Evolutionary conservation across 73 alveolate species (phyloP).

Genomic region (Stentor roeselii): DNA sequence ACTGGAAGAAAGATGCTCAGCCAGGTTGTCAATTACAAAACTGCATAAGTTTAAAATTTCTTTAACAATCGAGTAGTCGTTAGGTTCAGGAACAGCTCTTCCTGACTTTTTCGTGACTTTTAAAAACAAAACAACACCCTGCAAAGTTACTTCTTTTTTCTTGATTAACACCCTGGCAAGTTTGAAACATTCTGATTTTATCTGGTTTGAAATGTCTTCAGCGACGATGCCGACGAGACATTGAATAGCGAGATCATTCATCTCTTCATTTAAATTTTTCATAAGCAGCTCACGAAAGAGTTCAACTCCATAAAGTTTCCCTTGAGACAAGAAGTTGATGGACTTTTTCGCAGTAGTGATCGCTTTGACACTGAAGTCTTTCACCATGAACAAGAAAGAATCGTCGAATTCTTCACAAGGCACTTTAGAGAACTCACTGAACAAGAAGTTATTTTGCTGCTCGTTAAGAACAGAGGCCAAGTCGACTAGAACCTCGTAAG

Average conservation of each 20-base stretch:
- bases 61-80: too few relatives aligned
- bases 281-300: neutral
- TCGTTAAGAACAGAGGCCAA: slow-evolving; percentile 13
- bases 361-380: slow-evolving; percentile 1
- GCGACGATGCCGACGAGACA: neutral
- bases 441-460: neutral
- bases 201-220: neutral
- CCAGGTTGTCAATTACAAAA: neutral
- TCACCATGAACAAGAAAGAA: neutral
- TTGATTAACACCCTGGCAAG: too few relatives aligned
- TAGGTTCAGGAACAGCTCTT: too few relatives aligned
- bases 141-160: too few relatives aligned
- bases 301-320: neutral
- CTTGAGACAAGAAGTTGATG: neutral
- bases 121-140: too few relatives aligned
- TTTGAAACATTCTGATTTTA: neutral
- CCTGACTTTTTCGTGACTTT: too few relatives aligned
- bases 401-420: slow-evolving; percentile 10
- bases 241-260: neutral
- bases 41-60: too few relatives aligned
- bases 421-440: neutral
- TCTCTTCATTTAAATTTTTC: neutral
- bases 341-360: neutral
- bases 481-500: neutral
- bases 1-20: neutral